phyloP scores from a whole-genome alignment of 2,329 filamentous ascomycete genomes.

The Shiraia sp. region DNA sequence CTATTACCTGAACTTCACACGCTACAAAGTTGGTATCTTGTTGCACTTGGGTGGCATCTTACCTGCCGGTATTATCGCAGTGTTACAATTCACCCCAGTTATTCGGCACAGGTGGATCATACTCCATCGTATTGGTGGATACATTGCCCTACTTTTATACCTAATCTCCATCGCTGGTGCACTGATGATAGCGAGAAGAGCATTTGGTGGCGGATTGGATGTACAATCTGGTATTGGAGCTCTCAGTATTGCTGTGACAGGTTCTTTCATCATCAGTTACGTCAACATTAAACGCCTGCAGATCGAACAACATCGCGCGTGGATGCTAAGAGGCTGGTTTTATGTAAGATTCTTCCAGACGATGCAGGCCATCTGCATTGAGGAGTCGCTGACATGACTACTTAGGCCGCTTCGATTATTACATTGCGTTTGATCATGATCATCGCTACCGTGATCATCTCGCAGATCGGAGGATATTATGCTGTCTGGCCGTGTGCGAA shows the following conservation, averaged over 20 bases:
- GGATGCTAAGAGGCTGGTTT: constrained; percentile 38
- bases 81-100: constrained; percentile 49
- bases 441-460: constrained; percentile 49
- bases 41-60: constrained; percentile 50
- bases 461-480: constrained; percentile 37
- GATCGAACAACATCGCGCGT: constrained; percentile 49
- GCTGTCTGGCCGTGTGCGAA: constrained; percentile 53
- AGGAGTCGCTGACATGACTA: constrained; percentile 4
- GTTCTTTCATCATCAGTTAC: constrained; percentile 53
- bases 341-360: constrained; percentile 15
- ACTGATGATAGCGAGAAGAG: constrained; percentile 56
- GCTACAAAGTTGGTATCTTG: constrained; percentile 45
- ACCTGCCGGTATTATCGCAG: constrained; percentile 46
- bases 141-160: constrained; percentile 56
- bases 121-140: constrained; percentile 65
- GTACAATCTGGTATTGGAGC: constrained; percentile 53
- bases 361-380: neutral
- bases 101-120: constrained; percentile 54
- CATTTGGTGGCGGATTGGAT: constrained; percentile 60
- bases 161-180: constrained; percentile 53
- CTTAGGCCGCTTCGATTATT: constrained; percentile 56
- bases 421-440: constrained; percentile 56
- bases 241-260: constrained; percentile 52
- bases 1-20: constrained; percentile 41
- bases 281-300: constrained; percentile 63